These are phyloP conservation scores for Cytospora chrysosperma DNA, from an alignment of 2,329 filamentous ascomycete species.

Conservation along the genomic window DNA sequence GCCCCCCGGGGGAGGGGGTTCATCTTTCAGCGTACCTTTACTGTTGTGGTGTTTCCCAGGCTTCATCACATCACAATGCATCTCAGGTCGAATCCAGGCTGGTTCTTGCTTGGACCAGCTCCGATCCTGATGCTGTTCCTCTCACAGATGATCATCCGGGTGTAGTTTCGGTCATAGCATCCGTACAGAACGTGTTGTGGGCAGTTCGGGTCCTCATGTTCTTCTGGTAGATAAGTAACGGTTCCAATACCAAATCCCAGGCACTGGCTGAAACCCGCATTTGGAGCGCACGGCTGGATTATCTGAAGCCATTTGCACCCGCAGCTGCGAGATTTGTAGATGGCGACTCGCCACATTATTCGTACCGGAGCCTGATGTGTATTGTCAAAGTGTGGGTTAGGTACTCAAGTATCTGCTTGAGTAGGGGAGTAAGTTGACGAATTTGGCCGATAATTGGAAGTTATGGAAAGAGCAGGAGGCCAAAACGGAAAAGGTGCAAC, in stretches of 20 bases:
- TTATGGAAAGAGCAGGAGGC: background rate
- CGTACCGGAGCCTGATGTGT: background rate
- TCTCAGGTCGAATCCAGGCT: conserved; percentile 38
- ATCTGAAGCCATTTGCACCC: conserved; percentile 53
- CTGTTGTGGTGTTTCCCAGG: background rate
- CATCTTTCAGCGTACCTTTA: background rate
- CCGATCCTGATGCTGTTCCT: conserved; percentile 49
- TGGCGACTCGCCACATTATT: conserved; percentile 48
- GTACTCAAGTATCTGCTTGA: too few species aligned
- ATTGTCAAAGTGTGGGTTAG: background rate
- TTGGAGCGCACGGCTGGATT: conserved; percentile 45
- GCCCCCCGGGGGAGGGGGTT: too few species aligned
- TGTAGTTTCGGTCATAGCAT: conserved; percentile 47
- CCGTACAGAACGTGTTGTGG: conserved; percentile 42
- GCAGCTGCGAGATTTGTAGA: conserved; percentile 50
- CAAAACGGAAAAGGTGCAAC: background rate
- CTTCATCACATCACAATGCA: conserved; percentile 40
- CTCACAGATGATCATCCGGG: conserved; percentile 46
- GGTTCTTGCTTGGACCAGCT: conserved; percentile 40
- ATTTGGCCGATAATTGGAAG: background rate
- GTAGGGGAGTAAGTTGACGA: too few species aligned
- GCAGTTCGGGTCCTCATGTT: conserved; percentile 38
- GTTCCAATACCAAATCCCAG: conserved; percentile 40
- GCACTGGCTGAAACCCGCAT: conserved; percentile 52
- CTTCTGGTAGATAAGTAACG: conserved; percentile 37